Evolutionary conservation across 129 eudicot genomes (phyloP).

Genomic region (Pseudognaphalium luteoalbum): DNA sequence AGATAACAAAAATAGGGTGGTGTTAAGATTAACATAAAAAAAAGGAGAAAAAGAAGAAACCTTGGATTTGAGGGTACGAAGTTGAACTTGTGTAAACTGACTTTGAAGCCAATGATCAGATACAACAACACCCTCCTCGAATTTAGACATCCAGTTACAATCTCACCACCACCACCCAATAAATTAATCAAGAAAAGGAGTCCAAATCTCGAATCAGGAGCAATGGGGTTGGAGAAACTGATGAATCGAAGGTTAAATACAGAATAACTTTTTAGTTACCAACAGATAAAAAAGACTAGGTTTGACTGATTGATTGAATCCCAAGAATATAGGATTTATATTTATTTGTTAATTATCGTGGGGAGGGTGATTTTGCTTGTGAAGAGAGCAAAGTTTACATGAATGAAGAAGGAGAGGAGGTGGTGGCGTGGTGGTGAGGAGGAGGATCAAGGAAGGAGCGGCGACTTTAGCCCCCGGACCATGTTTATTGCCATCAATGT

Average conservation of each 20-base stretch:
- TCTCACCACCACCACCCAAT: constrained; percentile 24
- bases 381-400: constrained; percentile 17
- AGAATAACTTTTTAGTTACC: background rate
- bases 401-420: constrained; percentile 6
- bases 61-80: constrained; percentile 70
- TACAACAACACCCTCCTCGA: constrained; percentile 74
- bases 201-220: background rate
- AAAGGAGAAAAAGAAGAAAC: constrained; percentile 25
- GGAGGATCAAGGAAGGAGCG: background rate
- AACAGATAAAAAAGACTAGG: background rate
- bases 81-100: constrained; percentile 93
- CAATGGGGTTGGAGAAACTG: background rate
- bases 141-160: constrained; percentile 65
- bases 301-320: constrained; percentile 8
- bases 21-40: background rate
- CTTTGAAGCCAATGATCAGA: constrained; percentile 96
- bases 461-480: background rate
- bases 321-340: background rate
- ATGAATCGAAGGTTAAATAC: background rate
- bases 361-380: constrained; percentile 14
- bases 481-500: constrained; percentile 23
- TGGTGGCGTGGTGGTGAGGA: too few species aligned
- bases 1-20: background rate
- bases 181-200: background rate
- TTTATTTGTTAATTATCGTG: background rate